Conservation (phyloP, 768 basidiomycete genomes). For the Suillus weaverae region DNA sequence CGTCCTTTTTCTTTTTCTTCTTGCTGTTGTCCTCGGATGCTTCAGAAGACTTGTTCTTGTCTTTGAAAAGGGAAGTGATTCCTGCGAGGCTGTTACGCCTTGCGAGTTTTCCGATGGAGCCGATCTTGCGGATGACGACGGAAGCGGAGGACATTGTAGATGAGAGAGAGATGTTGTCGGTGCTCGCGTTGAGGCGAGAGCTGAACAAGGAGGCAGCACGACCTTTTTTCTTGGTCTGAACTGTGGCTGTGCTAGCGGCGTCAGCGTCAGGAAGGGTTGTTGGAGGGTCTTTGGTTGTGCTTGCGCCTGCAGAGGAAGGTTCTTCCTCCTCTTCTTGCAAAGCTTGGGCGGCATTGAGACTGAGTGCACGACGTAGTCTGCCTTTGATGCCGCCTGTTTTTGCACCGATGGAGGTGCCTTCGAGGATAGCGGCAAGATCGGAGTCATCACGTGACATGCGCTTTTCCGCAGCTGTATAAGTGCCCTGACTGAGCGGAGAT, state of each 20-base stretch:
- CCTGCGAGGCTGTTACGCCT: constrained; percentile 86
- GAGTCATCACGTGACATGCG: constrained; percentile 79
- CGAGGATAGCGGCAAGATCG: constrained; percentile 58
- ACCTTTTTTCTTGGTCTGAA: constrained; percentile 66
- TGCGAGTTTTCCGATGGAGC: constrained; percentile 86
- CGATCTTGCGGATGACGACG: constrained; percentile 95
- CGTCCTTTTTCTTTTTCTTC: constrained; percentile 54
- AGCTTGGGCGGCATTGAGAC: constrained; percentile 57
- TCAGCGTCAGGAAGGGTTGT: constrained; percentile 23
- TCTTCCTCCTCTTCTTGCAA: constrained; percentile 58
- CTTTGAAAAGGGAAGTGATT: constrained; percentile 93
- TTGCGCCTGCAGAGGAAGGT: constrained; percentile 28
- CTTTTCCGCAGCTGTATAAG: constrained; percentile 62
- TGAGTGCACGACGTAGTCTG: constrained; percentile 71
- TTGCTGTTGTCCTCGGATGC: constrained; percentile 35
- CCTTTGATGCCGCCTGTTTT: constrained; percentile 76
- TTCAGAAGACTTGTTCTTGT: constrained; percentile 55
- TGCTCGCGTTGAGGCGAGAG: constrained; percentile 81
- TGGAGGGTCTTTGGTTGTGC: constrained; percentile 24
- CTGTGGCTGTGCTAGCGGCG: constrained; percentile 37
- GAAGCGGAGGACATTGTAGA: constrained; percentile 94
- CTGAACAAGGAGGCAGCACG: constrained; percentile 83
- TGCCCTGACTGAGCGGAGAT: constrained; percentile 38
- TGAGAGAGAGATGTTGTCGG: constrained; percentile 93
- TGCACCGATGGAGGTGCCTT: constrained; percentile 43